Conservation (phyloP, 768 basidiomycete species). For the Lentinula detonsa region DNA sequence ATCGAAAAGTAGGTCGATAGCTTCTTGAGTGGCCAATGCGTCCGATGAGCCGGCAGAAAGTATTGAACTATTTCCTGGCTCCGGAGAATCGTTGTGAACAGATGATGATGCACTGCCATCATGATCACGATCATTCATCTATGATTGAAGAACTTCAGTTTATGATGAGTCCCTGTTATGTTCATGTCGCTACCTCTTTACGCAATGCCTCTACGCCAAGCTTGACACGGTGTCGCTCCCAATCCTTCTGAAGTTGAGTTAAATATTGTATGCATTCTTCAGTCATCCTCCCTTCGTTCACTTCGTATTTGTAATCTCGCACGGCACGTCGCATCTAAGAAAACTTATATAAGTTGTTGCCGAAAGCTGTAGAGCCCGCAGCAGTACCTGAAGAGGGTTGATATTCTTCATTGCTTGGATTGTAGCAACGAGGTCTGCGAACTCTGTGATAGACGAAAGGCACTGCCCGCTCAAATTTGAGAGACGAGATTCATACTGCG, state of each 20-base stretch:
- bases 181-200: conserved; percentile 53
- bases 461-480: conserved; percentile 38
- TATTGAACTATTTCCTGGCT: conserved; percentile 26
- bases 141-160: neutral
- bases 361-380: neutral
- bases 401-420: conserved; percentile 83
- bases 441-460: conserved; percentile 81
- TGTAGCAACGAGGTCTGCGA: conserved; percentile 81
- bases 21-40: conserved; percentile 35
- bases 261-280: conserved; percentile 96
- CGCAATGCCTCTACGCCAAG: conserved; percentile 80
- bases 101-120: conserved; percentile 51
- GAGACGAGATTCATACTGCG: neutral
- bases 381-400: conserved; percentile 84
- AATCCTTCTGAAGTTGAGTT: conserved; percentile 92
- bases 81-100: conserved; percentile 33
- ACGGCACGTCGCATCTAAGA: conserved; percentile 87
- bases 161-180: neutral
- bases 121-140: conserved; percentile 63
- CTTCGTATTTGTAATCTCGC: conserved; percentile 90
- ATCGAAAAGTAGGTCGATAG: conserved; percentile 81
- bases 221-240: conserved; percentile 89
- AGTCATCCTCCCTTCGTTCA: conserved; percentile 86
- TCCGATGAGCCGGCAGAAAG: conserved; percentile 29
- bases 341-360: neutral